A percentile compares a stretch with the other conserved stretches of the same genome.
Evolutionary conservation across 2,329 filamentous ascomycete genomes (phyloP).

Genomic region (Epichloe gansuensis): DNA sequence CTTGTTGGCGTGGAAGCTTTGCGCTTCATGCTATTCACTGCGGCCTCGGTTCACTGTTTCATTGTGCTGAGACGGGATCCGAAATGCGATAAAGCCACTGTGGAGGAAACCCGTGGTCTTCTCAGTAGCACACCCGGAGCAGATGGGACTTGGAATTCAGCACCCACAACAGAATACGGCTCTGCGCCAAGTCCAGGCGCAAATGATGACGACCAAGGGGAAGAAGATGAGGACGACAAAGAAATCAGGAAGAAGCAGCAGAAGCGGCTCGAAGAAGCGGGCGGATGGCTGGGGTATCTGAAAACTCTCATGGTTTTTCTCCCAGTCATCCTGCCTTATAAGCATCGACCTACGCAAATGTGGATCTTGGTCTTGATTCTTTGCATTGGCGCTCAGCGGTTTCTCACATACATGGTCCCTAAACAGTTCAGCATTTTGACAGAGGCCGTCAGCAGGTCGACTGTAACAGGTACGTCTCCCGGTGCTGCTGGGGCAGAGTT

Average conservation of each 20-base stretch:
- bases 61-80: not conserved
- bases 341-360: conserved; percentile 13
- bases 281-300: conserved; percentile 15
- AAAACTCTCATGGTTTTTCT: conserved; percentile 13
- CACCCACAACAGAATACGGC: conserved; percentile 3
- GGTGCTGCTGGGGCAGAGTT: not conserved
- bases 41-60: not conserved
- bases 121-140: not conserved
- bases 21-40: not conserved
- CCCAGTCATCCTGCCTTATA: conserved; percentile 14
- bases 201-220: conserved; percentile 6
- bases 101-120: conserved; percentile 4
- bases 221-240: conserved; percentile 11
- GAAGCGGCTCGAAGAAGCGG: conserved; percentile 12
- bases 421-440: conserved; percentile 14
- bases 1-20: not conserved
- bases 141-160: not conserved
- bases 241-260: conserved; percentile 13
- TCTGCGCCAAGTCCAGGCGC: conserved; percentile 11
- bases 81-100: not conserved
- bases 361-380: conserved; percentile 12
- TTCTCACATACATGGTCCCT: conserved; percentile 14
- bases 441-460: conserved; percentile 7
- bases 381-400: conserved; percentile 11
- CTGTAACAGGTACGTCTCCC: conserved; percentile 10